phyloP scores from a whole-genome alignment of 192 early-diverging fungal species.

The Kickxella alabastrina region DNA sequence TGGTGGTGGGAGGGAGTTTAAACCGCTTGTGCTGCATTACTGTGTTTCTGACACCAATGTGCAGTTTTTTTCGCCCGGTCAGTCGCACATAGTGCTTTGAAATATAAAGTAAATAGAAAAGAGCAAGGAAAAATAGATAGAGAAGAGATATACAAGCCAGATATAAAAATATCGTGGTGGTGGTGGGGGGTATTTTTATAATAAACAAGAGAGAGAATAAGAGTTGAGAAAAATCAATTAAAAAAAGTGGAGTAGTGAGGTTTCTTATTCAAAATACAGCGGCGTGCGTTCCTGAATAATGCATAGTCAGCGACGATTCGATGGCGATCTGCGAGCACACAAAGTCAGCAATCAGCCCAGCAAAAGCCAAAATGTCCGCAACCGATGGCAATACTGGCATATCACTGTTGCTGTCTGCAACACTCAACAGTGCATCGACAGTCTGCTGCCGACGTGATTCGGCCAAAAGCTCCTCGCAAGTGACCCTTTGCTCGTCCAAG shows the following conservation, averaged over 20 bases:
- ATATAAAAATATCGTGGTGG: too few species aligned
- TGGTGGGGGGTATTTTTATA: too few species aligned
- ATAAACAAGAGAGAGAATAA: background rate
- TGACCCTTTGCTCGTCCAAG: too few species aligned
- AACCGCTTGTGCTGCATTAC: slow-evolving; percentile 30
- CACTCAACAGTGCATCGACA: slow-evolving; percentile 34
- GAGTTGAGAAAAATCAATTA: background rate
- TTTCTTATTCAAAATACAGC: too few species aligned
- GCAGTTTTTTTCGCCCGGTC: slow-evolving; percentile 44
- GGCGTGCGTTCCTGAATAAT: too few species aligned
- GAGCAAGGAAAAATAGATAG: background rate
- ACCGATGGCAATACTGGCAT: background rate
- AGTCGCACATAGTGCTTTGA: slow-evolving; percentile 40
- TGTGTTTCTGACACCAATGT: slow-evolving; percentile 31
- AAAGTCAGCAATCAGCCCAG: slow-evolving; percentile 19
- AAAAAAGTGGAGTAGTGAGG: background rate
- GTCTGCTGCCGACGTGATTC: slow-evolving; percentile 29
- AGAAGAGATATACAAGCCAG: background rate
- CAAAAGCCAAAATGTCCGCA: slow-evolving; percentile 1
- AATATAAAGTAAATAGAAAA: background rate
- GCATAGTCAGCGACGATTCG: slow-evolving; percentile 33
- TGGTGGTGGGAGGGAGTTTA: slow-evolving; percentile 12
- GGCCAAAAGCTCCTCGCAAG: slow-evolving; percentile 8
- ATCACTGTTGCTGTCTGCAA: slow-evolving; percentile 5
- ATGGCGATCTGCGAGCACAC: slow-evolving; percentile 28